A percentile compares a stretch with the other conserved stretches of the same genome.
Conservation (phyloP, 2,329 filamentous ascomycete genomes). For the Hymenoscyphus infarciens region DNA sequence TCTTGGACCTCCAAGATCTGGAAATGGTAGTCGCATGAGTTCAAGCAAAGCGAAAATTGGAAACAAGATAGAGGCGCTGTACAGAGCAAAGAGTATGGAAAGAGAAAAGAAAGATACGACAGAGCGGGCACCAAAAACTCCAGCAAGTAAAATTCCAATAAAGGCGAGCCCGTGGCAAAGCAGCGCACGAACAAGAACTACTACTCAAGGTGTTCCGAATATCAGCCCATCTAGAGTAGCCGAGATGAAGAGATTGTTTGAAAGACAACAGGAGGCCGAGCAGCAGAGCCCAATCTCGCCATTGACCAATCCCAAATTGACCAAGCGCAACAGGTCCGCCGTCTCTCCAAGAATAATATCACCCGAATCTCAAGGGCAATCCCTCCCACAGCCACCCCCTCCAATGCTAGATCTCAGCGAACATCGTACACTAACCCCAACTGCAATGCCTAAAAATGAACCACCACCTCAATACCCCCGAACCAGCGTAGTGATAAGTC, state of each 20-base stretch:
- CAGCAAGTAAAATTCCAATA: neutral
- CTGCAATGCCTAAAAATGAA: neutral
- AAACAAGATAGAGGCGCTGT: conserved; percentile 28
- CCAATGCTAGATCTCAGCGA: conserved; percentile 3
- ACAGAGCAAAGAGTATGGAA: conserved; percentile 24
- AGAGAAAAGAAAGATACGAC: conserved; percentile 11
- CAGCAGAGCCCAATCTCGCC: neutral
- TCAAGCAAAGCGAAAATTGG: conserved; percentile 17
- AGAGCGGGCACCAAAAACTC: neutral
- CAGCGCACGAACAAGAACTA: neutral
- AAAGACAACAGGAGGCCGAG: conserved; percentile 11
- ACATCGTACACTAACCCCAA: conserved; percentile 4
- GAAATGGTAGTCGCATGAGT: conserved; percentile 6
- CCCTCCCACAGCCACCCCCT: neutral
- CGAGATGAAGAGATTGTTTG: conserved; percentile 29
- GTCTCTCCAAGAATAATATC: neutral
- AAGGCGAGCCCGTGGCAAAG: neutral
- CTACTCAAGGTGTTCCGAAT: neutral
- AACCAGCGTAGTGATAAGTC: neutral
- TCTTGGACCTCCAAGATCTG: neutral
- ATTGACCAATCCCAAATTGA: neutral
- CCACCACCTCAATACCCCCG: neutral
- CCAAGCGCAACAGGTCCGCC: neutral
- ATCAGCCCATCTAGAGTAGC: conserved; percentile 20
- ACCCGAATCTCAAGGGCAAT: neutral